Base-by-base conservation (phyloP, 2,329 filamentous ascomycete species). In the Talaromyces rugulosus region DNA sequence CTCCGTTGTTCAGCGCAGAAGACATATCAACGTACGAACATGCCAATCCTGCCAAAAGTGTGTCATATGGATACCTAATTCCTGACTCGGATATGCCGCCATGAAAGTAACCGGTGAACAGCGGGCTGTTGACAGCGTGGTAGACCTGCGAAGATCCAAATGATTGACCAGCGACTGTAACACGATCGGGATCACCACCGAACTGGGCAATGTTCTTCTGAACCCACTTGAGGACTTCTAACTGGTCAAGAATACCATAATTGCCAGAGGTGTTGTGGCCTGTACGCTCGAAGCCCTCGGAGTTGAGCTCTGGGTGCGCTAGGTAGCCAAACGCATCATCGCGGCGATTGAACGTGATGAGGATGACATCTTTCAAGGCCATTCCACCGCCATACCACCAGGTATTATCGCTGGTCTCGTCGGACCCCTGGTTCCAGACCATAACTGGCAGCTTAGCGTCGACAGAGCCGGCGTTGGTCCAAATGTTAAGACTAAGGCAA, bases 171-270 rank as follows among this genome's bases (percentile, higher is more conserved):
- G 83, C 75, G 5, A 83, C 74, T 0, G 82, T 84, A 47, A 85
- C 78, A 12, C 75, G 74, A 2, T 75, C 70, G 2, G 77, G 71
- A 67, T 86, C 80, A 12, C 84, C 84, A 14, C 84, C 83, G 64
- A 86, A 86, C 12, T 78, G 70, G 66, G 80, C 72, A 60, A 86
- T 84, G 63, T 85, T 73, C 52, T 80, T 68, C 59, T 82, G 78
- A 2, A 87, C 77, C 85, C 85, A 87, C 66, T 85, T 74, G 5
- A 87, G 72, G 27, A 82, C 83, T 23, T 84, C 73, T 9, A 82
- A 75, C 67, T 86, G 84, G 63, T 86, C 83, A 57, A 80, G 74
- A 0, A 85, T 70, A 1, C 77, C 83, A 14, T 76, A 78, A 65
- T 85, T 85, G 34, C 52, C 54, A 23, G 54, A 56, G 31, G 54